These are phyloP conservation scores for Colletotrichum cereale DNA, from an alignment of 2,329 filamentous ascomycete genomes.

Conservation along the genomic window DNA sequence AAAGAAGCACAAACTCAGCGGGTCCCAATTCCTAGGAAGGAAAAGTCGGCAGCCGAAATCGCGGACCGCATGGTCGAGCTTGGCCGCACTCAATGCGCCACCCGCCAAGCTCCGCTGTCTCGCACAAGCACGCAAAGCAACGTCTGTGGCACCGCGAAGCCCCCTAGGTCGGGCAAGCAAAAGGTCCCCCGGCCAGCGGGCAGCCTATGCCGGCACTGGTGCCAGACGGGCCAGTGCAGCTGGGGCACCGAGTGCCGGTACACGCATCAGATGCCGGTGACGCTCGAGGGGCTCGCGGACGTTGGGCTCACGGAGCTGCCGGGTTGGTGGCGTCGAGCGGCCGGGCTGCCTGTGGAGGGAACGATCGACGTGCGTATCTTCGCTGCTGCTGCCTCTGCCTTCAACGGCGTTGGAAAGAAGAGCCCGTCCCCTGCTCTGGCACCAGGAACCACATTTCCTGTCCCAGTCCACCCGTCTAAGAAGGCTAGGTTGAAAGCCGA, in stretches of 20 bases:
- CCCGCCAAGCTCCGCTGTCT: background rate
- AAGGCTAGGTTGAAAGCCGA: constrained; percentile 15
- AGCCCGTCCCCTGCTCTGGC: background rate
- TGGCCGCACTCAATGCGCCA: constrained; percentile 10
- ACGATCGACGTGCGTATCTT: constrained; percentile 36
- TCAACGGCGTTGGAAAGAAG: constrained; percentile 12
- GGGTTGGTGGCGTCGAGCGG: constrained; percentile 53
- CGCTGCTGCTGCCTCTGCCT: constrained; percentile 5
- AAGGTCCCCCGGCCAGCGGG: constrained; percentile 21
- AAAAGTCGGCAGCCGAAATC: constrained; percentile 16
- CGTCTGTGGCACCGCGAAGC: background rate
- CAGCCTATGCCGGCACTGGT: constrained; percentile 61
- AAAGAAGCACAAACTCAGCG: background rate
- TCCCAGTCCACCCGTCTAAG: constrained; percentile 3
- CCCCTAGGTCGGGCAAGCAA: constrained; percentile 14
- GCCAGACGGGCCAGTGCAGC: constrained; percentile 60
- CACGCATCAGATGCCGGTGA: constrained; percentile 62
- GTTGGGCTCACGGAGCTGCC: constrained; percentile 59
- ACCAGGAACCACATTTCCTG: background rate
- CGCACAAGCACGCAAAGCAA: background rate
- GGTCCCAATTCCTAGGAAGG: background rate
- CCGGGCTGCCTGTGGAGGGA: constrained; percentile 27
- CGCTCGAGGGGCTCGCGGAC: constrained; percentile 52
- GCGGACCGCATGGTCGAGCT: constrained; percentile 25
- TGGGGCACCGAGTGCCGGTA: constrained; percentile 59